Conservation (phyloP, 345 rosid genomes). For the Nephelium lappaceum region DNA sequence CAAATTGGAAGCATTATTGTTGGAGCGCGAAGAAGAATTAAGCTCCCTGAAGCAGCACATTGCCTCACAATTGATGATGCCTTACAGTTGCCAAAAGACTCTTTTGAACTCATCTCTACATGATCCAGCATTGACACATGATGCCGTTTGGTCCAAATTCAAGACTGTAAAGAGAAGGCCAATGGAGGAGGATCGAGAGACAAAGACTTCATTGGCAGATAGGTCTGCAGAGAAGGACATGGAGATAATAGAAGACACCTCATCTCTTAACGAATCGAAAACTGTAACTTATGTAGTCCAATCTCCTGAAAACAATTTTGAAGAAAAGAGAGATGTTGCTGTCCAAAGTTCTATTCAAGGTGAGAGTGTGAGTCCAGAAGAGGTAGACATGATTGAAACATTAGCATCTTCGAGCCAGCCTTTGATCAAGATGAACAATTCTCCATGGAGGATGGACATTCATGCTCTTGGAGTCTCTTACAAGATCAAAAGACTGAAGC, state of each 20-base stretch:
- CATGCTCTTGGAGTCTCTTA: constrained; percentile 92
- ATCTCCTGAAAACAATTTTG: constrained; percentile 60
- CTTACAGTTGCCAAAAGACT: constrained; percentile 37
- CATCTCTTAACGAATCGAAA: constrained; percentile 14
- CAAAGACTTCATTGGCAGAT: constrained; percentile 24
- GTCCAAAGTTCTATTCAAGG: constrained; percentile 27
- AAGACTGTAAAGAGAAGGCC: constrained; percentile 43
- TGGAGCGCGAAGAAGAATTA: constrained; percentile 58
- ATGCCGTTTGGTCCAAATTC: constrained; percentile 37
- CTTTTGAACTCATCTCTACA: constrained; percentile 30
- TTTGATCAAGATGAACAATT: constrained; percentile 36
- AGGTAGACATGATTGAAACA: constrained; percentile 25
- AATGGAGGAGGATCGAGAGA: constrained; percentile 40
- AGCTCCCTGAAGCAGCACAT: constrained; percentile 46
- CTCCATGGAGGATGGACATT: constrained; percentile 81
- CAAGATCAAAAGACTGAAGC: constrained; percentile 93
- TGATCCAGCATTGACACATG: constrained; percentile 34
- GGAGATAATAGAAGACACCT: constrained; percentile 36
- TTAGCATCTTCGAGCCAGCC: constrained; percentile 35
- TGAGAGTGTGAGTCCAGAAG: constrained; percentile 34
- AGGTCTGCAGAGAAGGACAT: constrained; percentile 29
- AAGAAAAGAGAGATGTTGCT: constrained; percentile 43
- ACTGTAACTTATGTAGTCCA: constrained; percentile 32
- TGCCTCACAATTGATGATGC: constrained; percentile 32
- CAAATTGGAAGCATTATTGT: constrained; percentile 51